phyloP scores from a whole-genome alignment of 306 rosid species.

The Prosopis cineraria region DNA sequence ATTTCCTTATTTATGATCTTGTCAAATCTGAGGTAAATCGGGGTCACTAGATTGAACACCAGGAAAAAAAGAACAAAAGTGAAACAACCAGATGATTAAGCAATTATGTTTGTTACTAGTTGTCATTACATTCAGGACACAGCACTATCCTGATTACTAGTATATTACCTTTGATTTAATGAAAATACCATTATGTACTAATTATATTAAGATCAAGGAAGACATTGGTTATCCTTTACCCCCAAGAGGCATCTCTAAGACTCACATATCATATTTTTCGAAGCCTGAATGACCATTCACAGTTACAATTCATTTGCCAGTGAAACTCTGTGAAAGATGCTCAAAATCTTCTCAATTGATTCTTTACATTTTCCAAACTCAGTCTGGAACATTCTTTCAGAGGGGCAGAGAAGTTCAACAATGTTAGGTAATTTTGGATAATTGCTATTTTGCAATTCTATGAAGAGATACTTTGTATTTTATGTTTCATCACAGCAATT shows the following conservation, averaged over 20 bases:
- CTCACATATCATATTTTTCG: background rate
- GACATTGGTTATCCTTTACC: background rate
- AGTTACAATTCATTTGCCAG: background rate
- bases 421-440: slow-evolving; percentile 11
- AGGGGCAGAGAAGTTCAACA: slow-evolving; percentile 3
- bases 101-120: background rate
- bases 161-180: background rate
- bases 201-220: background rate
- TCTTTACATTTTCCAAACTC: background rate
- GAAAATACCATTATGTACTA: background rate
- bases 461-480: background rate
- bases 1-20: slow-evolving; percentile 92
- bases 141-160: background rate
- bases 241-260: background rate
- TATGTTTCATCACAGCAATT: background rate
- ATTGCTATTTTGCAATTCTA: background rate
- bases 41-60: background rate
- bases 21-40: slow-evolving; percentile 64
- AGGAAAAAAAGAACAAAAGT: background rate
- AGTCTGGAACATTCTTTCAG: background rate
- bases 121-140: background rate
- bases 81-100: background rate
- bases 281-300: background rate
- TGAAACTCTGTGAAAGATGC: background rate
- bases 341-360: slow-evolving; percentile 5